Evolutionary conservation across 2,329 filamentous ascomycete genomes (phyloP), one percentile per base, ranked within the genome.

Genomic region (Alternaria sp.): DNA sequence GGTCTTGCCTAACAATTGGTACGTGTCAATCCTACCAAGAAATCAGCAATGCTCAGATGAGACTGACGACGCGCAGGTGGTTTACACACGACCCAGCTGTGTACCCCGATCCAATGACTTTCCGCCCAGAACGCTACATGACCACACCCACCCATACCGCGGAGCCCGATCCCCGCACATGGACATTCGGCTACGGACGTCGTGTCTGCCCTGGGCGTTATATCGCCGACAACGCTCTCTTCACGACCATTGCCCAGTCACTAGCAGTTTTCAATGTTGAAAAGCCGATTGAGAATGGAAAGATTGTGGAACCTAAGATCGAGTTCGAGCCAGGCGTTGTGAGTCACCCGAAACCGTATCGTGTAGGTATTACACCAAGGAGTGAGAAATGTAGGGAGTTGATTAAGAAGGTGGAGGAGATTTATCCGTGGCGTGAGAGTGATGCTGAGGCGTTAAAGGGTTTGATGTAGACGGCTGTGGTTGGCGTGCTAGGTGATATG

Each of bases 251-350:
- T 13, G 81, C 77, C 0, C 81, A 81, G 23, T 70, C 77, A 0
- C 68, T 87, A 1, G 77, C 84, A 0, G 80, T 80, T 0, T 86
- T 86, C 53, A 72, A 77, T 3, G 72, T 85, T 13, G 59, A 62
- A 11, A 81, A 81, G 53, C 60, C 63, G 0, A 54, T 78, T 6
- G 73, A 76, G 23, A 69, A 79, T 5, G 82, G 79, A 0, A 72
- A 66, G 17, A 72, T 75, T 9, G 66, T 81, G 0, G 78, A 77
- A 23, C 70, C 76, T 0, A 65, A 71, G 21, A 40, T 78, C 0
- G 67, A 75, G 29, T 80, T 81, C 40, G 65, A 72, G 57, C 60
- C 72, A 2, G 79, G 78, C 13, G 54, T 77, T 9, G 63, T 80
- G 17, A 76, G 72, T 54, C 79, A 81, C 59, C 79, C 80, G 0